These are phyloP conservation scores for Cetradonia linearis DNA, from an alignment of 495 filamentous ascomycete species.

Conservation along the genomic window DNA sequence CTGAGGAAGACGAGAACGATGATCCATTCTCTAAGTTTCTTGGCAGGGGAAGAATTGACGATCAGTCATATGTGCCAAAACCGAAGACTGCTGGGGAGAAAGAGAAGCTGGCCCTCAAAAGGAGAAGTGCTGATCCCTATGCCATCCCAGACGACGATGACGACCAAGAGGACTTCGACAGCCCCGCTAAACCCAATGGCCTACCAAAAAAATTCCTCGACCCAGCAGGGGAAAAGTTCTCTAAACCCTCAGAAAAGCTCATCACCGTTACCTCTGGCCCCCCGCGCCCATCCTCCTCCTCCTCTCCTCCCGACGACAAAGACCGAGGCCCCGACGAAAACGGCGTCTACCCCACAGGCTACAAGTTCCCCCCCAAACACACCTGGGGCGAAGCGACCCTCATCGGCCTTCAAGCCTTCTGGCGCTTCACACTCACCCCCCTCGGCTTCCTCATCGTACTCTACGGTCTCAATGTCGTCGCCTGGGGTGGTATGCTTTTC, in stretches of 20 bases:
- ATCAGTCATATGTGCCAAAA: slow-evolving; percentile 22
- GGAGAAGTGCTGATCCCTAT: slow-evolving; percentile 10
- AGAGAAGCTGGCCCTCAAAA: neutral
- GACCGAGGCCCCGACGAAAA: slow-evolving; percentile 22
- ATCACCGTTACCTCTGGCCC: slow-evolving; percentile 10
- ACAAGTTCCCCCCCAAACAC: slow-evolving; percentile 60
- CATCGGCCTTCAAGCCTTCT: slow-evolving; percentile 42
- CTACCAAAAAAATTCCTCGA: slow-evolving; percentile 24
- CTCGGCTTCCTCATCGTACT: slow-evolving; percentile 63
- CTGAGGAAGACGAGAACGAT: slow-evolving; percentile 14
- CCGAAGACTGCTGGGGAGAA: neutral
- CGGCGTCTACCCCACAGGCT: slow-evolving; percentile 46
- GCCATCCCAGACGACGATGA: slow-evolving; percentile 18
- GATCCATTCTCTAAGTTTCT: slow-evolving; percentile 23
- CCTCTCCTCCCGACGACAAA: slow-evolving; percentile 14
- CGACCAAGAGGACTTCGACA: slow-evolving; percentile 16
- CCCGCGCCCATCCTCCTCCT: slow-evolving; percentile 13
- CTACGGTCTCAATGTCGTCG: slow-evolving; percentile 71
- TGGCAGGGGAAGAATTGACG: slow-evolving; percentile 25
- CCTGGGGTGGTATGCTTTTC: slow-evolving; percentile 89
- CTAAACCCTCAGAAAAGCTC: slow-evolving; percentile 12
- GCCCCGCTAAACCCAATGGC: slow-evolving; percentile 12
- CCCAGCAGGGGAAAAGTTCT: slow-evolving; percentile 13
- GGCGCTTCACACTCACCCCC: slow-evolving; percentile 54
- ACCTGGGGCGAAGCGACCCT: slow-evolving; percentile 41